These are phyloP conservation scores for Fagopyrum esculentum DNA, from an alignment of 148 eudicot species.

Conservation along the genomic window DNA sequence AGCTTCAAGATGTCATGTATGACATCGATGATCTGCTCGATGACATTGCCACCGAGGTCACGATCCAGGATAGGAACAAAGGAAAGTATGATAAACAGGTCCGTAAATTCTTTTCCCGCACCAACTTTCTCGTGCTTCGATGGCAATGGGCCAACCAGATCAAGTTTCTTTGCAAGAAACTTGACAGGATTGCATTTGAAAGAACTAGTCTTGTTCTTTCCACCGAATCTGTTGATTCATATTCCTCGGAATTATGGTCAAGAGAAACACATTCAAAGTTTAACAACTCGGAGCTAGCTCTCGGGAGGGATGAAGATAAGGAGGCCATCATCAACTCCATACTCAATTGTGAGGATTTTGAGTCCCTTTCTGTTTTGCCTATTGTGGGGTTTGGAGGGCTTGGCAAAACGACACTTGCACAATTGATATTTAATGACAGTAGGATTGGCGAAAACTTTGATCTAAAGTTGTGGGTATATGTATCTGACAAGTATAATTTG, in stretches of 20 bases:
- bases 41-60: background rate
- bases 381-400: background rate
- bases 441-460: background rate
- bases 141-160: background rate
- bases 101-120: slow-evolving; percentile 12
- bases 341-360: background rate
- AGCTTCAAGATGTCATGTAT: slow-evolving; percentile 18
- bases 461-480: no score
- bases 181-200: background rate
- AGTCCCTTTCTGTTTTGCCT: background rate
- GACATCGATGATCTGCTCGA: slow-evolving; percentile 18
- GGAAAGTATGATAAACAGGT: background rate
- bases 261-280: background rate
- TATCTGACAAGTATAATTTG: no score
- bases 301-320: slow-evolving; percentile 19
- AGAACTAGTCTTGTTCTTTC: background rate
- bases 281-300: background rate
- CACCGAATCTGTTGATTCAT: background rate
- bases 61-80: background rate
- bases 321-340: slow-evolving; percentile 5
- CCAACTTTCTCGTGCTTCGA: background rate
- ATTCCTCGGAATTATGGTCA: background rate
- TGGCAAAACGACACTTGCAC: slow-evolving; percentile 25
- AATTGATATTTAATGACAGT: slow-evolving; percentile 18
- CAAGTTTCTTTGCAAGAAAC: background rate